Evolutionary conservation across 2,329 filamentous ascomycete genomes (phyloP).

Genomic region (Stagonosporopsis chrysanthemi): DNA sequence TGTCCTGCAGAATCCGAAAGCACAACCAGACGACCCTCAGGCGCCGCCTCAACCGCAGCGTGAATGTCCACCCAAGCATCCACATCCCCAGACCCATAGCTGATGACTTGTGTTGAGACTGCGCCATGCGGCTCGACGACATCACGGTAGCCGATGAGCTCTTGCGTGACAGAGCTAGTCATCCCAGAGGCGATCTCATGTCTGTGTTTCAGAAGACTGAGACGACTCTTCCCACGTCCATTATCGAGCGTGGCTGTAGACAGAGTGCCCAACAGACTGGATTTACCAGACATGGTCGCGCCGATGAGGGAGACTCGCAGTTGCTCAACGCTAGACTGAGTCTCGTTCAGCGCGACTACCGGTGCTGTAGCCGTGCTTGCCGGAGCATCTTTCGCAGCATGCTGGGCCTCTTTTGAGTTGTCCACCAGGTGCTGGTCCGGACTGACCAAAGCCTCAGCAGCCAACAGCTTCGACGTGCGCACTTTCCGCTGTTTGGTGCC

Average conservation of each 20-base stretch:
- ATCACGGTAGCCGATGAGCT: slow-evolving; percentile 81
- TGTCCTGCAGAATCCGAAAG: slow-evolving; percentile 92
- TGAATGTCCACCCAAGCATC: slow-evolving; percentile 96
- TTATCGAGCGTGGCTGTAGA: slow-evolving; percentile 91
- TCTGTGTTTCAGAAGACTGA: slow-evolving; percentile 88
- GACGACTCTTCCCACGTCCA: slow-evolving; percentile 85
- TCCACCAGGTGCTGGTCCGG: slow-evolving; percentile 57
- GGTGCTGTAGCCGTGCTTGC: neutral
- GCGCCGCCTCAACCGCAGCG: slow-evolving; percentile 72
- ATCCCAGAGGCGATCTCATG: slow-evolving; percentile 92
- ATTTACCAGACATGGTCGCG: slow-evolving; percentile 90
- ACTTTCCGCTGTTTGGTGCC: slow-evolving; percentile 32
- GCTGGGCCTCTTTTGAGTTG: slow-evolving; percentile 20
- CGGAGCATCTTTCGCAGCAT: slow-evolving; percentile 7
- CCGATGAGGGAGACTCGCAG: slow-evolving; percentile 87
- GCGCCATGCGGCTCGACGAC: slow-evolving; percentile 21
- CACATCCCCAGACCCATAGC: slow-evolving; percentile 85
- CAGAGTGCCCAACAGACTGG: slow-evolving; percentile 84
- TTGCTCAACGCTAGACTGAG: slow-evolving; percentile 61
- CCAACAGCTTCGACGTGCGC: slow-evolving; percentile 69
- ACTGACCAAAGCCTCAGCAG: slow-evolving; percentile 88
- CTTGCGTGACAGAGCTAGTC: slow-evolving; percentile 93
- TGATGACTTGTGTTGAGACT: slow-evolving; percentile 64
- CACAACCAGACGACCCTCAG: slow-evolving; percentile 79
- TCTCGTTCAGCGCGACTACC: slow-evolving; percentile 4